Evolutionary conservation across 2,329 filamentous ascomycete species (phyloP), one percentile per base, ranked within the genome.

Genomic region (Aspergillus sp.): DNA sequence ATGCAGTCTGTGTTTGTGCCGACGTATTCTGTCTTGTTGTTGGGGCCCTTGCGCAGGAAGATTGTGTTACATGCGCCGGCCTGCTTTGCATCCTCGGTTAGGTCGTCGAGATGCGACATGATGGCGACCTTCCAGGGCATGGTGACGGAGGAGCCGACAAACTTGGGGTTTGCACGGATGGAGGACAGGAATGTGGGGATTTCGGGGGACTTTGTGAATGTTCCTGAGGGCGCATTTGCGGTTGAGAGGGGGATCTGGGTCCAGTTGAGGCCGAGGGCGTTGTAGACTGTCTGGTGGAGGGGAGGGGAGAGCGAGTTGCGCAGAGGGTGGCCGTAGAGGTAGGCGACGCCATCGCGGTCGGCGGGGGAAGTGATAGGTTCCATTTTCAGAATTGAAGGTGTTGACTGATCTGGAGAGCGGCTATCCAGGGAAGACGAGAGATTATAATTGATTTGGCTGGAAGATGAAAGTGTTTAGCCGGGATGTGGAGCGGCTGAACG

Each of bases 51-150:
- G 48, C 83, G 79, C 47, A 90, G 72, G 77, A 89, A 93, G 52
- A 93, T 82, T 0, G 90, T 95, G 79, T 95, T 93, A 74, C 89
- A 88, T 51, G 90, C 90, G 48, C 90, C 90, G 21, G 92, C 87
- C 37, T 87, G 86, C 50, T 83, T 82, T 64, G 86, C 90, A 74
- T 92, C 89, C 21, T 85, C 82, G 6, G 89, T 91, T 39, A 93
- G 78, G 54, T 87, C 84, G 68, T 93, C 90, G 8, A 93, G 82
- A 64, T 90, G 81, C 0, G 84, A 81, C 59, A 93, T 84, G 69
- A 93, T 91, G 65, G 85, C 81, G 25, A 93, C 84, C 74, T 95
- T 93, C 79, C 91, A 87, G 0, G 90, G 90, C 90, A 93, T 95
- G 19, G 90, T 93, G 39, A 93, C 86, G 3, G 88, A 86, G 21